Evolutionary conservation across 768 basidiomycete species (phyloP).

Genomic region (Tricholoma sp.): DNA sequence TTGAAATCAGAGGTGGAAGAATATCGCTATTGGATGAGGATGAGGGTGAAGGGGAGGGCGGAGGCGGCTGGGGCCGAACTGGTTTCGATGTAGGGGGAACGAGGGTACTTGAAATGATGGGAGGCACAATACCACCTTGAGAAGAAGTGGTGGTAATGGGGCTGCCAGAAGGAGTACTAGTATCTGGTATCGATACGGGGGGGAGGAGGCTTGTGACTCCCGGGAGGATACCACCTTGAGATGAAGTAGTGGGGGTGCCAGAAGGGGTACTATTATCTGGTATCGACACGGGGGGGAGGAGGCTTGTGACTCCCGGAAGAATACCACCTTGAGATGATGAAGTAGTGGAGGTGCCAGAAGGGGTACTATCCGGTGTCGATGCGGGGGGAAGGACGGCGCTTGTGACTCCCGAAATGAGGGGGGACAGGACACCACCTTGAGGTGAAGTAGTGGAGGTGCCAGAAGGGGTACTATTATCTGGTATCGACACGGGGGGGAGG

Average conservation of each 20-base stretch:
- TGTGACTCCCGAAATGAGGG: background rate
- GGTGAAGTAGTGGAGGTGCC: background rate
- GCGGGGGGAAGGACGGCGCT: background rate
- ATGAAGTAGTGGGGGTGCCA: no score
- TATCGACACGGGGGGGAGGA: constrained; percentile 2
- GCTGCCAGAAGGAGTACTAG: background rate
- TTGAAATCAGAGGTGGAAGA: background rate
- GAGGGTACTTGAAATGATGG: background rate
- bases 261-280: no score
- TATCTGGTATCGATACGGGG: no score
- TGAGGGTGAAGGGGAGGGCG: background rate
- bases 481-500: no score
- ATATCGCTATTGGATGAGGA: background rate
- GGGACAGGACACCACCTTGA: background rate
- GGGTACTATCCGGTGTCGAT: no score
- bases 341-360: background rate
- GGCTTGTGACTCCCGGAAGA: constrained; percentile 3
- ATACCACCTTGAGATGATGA: constrained; percentile 3
- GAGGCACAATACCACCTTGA: background rate
- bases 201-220: background rate
- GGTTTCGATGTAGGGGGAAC: constrained; percentile 3
- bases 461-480: background rate
- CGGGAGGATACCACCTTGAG: constrained; percentile 2
- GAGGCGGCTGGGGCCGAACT: no score
- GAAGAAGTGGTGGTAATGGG: background rate